Conservation (phyloP, 805 yeast species). For the Kodamaea nitidulidarum region DNA sequence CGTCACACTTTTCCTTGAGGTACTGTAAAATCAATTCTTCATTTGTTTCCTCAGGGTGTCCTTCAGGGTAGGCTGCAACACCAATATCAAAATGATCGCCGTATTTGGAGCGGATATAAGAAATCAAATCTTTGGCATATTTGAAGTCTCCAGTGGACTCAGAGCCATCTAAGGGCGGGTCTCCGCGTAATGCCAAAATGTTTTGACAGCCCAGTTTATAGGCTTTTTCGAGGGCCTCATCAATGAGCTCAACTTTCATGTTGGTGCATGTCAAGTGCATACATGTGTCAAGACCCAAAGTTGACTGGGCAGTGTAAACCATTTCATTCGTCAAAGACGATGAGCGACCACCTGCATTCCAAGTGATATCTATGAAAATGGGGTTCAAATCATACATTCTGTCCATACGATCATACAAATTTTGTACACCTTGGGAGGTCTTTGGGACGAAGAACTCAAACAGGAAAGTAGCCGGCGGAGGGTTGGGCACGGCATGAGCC, state of each 20-base stretch:
- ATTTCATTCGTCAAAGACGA: slow-evolving; percentile 84
- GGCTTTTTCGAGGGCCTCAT: slow-evolving; percentile 80
- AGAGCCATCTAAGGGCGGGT: slow-evolving; percentile 77
- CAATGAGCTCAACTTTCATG: slow-evolving; percentile 79
- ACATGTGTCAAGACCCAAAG: slow-evolving; percentile 90
- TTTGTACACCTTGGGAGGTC: slow-evolving; percentile 94
- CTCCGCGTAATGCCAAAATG: slow-evolving; percentile 92
- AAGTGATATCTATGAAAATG: slow-evolving; percentile 89
- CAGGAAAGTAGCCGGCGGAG: slow-evolving; percentile 72
- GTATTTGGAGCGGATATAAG: slow-evolving; percentile 67
- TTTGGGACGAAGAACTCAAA: slow-evolving; percentile 97
- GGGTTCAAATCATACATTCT: slow-evolving; percentile 93
- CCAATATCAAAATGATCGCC: slow-evolving; percentile 93
- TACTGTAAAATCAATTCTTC: slow-evolving; percentile 50
- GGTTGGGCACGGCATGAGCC: slow-evolving; percentile 36
- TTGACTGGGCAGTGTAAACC: slow-evolving; percentile 86
- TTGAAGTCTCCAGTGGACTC: slow-evolving; percentile 79
- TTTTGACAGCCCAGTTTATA: slow-evolving; percentile 91
- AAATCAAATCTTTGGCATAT: slow-evolving; percentile 83
- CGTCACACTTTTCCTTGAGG: slow-evolving; percentile 85
- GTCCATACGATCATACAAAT: slow-evolving; percentile 94
- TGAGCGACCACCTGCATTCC: slow-evolving; percentile 96
- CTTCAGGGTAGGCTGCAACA: slow-evolving; percentile 97
- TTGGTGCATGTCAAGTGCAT: slow-evolving; percentile 98
- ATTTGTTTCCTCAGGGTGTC: slow-evolving; percentile 80